These are phyloP conservation scores for Mortierella sp. DNA, from an alignment of 371 early-diverging fungal genomes.

Conservation along the genomic window DNA sequence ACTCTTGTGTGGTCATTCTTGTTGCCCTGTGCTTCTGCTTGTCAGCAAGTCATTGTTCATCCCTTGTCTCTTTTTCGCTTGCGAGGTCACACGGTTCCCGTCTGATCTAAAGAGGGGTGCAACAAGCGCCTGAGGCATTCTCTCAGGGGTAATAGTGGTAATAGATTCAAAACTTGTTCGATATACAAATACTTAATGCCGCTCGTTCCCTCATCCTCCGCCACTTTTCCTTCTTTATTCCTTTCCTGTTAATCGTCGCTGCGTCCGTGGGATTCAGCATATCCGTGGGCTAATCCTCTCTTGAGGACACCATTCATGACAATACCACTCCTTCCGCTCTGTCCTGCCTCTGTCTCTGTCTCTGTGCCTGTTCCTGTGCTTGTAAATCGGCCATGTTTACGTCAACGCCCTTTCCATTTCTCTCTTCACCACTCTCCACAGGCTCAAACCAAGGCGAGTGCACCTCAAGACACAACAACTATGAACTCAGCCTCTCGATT, in stretches of 20 bases:
- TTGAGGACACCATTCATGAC: background rate
- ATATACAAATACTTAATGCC: too few relatives aligned
- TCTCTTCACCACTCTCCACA: background rate
- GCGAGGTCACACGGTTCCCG: constrained; percentile 3
- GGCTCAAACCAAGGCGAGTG: constrained; percentile 11
- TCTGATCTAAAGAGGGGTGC: too few relatives aligned
- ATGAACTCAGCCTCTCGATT: constrained; percentile 31
- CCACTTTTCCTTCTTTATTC: background rate
- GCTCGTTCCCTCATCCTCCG: background rate
- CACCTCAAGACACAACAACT: constrained; percentile 10
- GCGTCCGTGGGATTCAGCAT: background rate
- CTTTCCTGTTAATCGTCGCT: background rate
- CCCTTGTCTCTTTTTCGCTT: constrained; percentile 9
- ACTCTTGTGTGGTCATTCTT: too few relatives aligned
- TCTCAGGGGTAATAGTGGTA: background rate
- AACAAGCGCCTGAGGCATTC: background rate
- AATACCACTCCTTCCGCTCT: too few relatives aligned
- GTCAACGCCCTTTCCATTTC: background rate
- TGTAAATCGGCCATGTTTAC: background rate
- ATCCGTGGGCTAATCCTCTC: background rate
- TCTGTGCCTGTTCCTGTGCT: too few relatives aligned
- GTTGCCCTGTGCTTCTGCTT: too few relatives aligned
- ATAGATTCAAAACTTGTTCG: too few relatives aligned
- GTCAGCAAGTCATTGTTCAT: too few relatives aligned
- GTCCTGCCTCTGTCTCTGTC: too few relatives aligned